phyloP scores from a whole-genome alignment of 371 early-diverging fungal genomes.

The Mucor velutinosus region DNA sequence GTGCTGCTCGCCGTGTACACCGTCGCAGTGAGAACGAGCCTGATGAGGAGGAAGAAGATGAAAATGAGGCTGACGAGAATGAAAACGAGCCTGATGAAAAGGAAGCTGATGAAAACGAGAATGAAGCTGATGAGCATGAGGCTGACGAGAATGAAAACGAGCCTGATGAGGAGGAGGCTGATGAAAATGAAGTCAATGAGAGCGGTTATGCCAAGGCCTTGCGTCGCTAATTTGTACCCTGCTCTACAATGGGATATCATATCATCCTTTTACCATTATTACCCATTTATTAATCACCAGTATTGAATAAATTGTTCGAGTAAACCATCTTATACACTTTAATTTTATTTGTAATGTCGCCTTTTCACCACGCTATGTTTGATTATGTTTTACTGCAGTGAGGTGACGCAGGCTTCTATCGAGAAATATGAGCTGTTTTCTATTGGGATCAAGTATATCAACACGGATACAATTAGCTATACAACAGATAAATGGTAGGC shows the following conservation, averaged over 20 bases:
- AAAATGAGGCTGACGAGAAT: neutral
- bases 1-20: neutral
- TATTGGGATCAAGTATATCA: no score
- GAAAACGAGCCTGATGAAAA: neutral
- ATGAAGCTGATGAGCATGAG: neutral
- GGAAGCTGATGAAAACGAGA: neutral
- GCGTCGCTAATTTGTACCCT: neutral
- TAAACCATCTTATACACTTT: neutral
- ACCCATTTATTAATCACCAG: neutral
- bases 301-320: neutral
- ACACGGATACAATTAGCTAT: no score
- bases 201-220: neutral
- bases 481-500: neutral
- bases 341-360: neutral
- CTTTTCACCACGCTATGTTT: neutral
- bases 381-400: no score
- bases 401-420: no score
- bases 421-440: no score
- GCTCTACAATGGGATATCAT: neutral
- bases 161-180: neutral
- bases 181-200: neutral
- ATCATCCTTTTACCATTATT: neutral
- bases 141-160: neutral
- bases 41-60: neutral
- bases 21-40: neutral